These are phyloP conservation scores for Uronychia binucleata DNA, from an alignment of 73 alveolate species.

Conservation along the genomic window DNA sequence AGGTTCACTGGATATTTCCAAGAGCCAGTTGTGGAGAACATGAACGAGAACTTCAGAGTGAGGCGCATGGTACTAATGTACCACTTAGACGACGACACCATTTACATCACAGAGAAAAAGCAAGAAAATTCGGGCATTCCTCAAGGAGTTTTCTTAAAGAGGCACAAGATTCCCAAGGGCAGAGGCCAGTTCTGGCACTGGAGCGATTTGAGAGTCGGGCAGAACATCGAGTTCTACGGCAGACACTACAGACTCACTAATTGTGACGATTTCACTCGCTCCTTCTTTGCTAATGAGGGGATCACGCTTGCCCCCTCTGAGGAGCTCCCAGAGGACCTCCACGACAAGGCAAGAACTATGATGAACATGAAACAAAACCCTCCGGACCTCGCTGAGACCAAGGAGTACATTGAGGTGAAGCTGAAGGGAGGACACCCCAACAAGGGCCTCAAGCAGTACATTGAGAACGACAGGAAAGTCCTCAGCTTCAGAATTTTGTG, in stretches of 20 bases:
- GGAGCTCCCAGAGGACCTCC: constrained; percentile 84
- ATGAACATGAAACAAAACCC: constrained; percentile 84
- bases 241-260: constrained; percentile 86
- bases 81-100: constrained; percentile 93
- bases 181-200: constrained; percentile 72
- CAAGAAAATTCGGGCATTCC: constrained; percentile 97
- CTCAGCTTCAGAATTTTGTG: constrained; percentile 81
- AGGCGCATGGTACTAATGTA: constrained; percentile 86
- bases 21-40: constrained; percentile 92
- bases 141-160: constrained; percentile 94
- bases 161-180: constrained; percentile 90
- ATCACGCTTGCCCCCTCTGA: constrained; percentile 79
- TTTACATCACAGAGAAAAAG: constrained; percentile 89
- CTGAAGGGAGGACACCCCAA: constrained; percentile 94
- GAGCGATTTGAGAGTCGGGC: constrained; percentile 84
- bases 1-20: constrained; percentile 87
- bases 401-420: constrained; percentile 91
- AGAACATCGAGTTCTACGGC: constrained; percentile 65
- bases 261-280: constrained; percentile 91
- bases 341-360: constrained; percentile 71
- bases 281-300: constrained; percentile 87
- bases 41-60: constrained; percentile 82
- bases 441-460: constrained; percentile 66
- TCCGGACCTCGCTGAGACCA: constrained; percentile 86
- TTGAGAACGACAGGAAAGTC: constrained; percentile 88